These are phyloP conservation scores for Penicillium robsamsonii DNA, from an alignment of 495 filamentous ascomycete species.

Conservation along the genomic window DNA sequence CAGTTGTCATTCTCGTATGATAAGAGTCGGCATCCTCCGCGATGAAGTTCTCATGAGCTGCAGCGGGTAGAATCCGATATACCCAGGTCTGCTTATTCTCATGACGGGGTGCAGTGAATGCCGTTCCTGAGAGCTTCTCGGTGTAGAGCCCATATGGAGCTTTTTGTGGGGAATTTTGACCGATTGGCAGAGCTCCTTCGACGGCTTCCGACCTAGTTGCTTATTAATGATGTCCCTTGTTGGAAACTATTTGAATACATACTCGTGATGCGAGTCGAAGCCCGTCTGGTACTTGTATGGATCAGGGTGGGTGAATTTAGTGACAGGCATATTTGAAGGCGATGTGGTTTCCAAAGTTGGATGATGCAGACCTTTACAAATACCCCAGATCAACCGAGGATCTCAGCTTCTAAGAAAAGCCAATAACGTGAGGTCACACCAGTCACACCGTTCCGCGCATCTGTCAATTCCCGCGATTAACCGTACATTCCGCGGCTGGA, in stretches of 20 bases:
- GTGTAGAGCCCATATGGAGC: slow-evolving; percentile 80
- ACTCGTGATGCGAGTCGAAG: slow-evolving; percentile 61
- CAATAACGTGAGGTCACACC: not conserved
- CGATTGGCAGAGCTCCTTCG: slow-evolving; percentile 60
- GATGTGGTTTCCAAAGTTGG: not conserved
- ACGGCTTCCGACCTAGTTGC: slow-evolving; percentile 48
- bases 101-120: slow-evolving; percentile 85
- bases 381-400: not conserved
- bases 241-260: slow-evolving; percentile 15
- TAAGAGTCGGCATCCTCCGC: slow-evolving; percentile 53
- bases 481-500: slow-evolving; percentile 24
- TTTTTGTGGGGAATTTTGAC: slow-evolving; percentile 85
- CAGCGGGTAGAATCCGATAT: slow-evolving; percentile 85
- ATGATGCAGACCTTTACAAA: slow-evolving; percentile 5
- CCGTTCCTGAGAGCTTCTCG: slow-evolving; percentile 91
- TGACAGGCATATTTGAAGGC: slow-evolving; percentile 50
- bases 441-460: not conserved
- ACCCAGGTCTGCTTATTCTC: slow-evolving; percentile 93
- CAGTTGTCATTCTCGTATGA: slow-evolving; percentile 49
- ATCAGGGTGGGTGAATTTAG: slow-evolving; percentile 52
- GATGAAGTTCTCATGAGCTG: slow-evolving; percentile 74
- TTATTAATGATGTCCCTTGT: slow-evolving; percentile 8
- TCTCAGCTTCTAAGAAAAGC: not conserved
- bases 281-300: slow-evolving; percentile 59
- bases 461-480: slow-evolving; percentile 20